Percentiles rank a stretch among this genome's conserved stretches.
These are phyloP conservation scores for Wickerhamomyces mucosus DNA, from an alignment of 805 yeast species.

Conservation along the genomic window DNA sequence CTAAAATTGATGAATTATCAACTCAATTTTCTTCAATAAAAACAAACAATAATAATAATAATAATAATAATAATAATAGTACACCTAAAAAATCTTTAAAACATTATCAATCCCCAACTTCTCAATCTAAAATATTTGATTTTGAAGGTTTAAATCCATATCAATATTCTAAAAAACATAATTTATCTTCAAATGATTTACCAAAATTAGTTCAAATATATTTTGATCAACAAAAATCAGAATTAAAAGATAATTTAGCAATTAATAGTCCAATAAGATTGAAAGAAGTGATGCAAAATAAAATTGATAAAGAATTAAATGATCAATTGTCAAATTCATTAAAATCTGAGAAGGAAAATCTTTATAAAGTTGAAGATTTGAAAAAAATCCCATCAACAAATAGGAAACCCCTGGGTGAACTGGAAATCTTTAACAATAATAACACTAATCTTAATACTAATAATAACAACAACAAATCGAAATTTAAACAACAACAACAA, in stretches of 20 bases:
- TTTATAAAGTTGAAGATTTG: not conserved
- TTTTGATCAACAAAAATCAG: constrained; percentile 27
- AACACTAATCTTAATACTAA: constrained; percentile 11
- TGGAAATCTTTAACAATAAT: constrained; percentile 5
- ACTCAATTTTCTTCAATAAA: no score
- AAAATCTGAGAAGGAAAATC: constrained; percentile 14
- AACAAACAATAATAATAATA: no score
- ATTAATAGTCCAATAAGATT: constrained; percentile 17
- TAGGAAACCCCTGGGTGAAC: constrained; percentile 5
- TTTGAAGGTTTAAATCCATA: constrained; percentile 32
- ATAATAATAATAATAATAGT: no score
- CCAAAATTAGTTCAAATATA: constrained; percentile 27
- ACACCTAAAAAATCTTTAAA: not conserved
- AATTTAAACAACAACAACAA: constrained; percentile 1
- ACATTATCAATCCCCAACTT: constrained; percentile 1
- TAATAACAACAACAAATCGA: constrained; percentile 7
- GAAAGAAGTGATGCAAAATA: constrained; percentile 12
- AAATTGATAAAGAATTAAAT: constrained; percentile 19
- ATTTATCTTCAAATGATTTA: constrained; percentile 26
- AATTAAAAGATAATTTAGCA: constrained; percentile 19
- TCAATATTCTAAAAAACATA: constrained; percentile 27
- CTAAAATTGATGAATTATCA: not conserved
- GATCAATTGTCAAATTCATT: constrained; percentile 11
- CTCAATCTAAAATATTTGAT: constrained; percentile 9
- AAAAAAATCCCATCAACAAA: not conserved